Conservation (phyloP, 2,329 filamentous ascomycete genomes). For the Anthostomella pinea region DNA sequence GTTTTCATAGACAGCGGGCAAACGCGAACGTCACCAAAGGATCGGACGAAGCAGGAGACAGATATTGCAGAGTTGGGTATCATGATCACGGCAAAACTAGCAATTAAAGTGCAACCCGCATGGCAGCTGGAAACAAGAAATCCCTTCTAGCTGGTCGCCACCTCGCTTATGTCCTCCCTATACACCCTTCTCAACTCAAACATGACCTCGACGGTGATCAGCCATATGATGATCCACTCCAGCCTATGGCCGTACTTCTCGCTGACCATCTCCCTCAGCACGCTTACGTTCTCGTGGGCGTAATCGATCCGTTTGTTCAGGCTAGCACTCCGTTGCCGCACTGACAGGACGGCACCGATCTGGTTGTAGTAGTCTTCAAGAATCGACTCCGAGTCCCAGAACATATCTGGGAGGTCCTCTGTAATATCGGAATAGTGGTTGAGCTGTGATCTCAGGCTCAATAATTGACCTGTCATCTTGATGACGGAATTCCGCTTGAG, state of each 20-base stretch:
- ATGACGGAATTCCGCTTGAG: constrained; percentile 78
- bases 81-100: constrained; percentile 9
- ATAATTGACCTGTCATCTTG: constrained; percentile 87
- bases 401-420: constrained; percentile 90
- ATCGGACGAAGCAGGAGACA: not conserved
- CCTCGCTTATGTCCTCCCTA: constrained; percentile 22
- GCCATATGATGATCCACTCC: constrained; percentile 92
- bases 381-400: constrained; percentile 95
- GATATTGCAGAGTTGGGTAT: constrained; percentile 13
- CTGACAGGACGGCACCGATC: constrained; percentile 85
- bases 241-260: constrained; percentile 85
- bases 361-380: constrained; percentile 95
- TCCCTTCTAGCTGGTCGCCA: constrained; percentile 2
- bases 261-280: constrained; percentile 81
- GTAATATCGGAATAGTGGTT: constrained; percentile 97
- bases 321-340: constrained; percentile 84
- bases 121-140: no score
- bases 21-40: no score
- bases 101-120: no score
- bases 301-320: constrained; percentile 98
- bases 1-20: no score
- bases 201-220: constrained; percentile 88
- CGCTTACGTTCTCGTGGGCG: constrained; percentile 88
- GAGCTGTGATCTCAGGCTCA: constrained; percentile 84
- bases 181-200: constrained; percentile 64